Base-by-base conservation (phyloP, 768 basidiomycete species). In the Cyathus striatus region DNA sequence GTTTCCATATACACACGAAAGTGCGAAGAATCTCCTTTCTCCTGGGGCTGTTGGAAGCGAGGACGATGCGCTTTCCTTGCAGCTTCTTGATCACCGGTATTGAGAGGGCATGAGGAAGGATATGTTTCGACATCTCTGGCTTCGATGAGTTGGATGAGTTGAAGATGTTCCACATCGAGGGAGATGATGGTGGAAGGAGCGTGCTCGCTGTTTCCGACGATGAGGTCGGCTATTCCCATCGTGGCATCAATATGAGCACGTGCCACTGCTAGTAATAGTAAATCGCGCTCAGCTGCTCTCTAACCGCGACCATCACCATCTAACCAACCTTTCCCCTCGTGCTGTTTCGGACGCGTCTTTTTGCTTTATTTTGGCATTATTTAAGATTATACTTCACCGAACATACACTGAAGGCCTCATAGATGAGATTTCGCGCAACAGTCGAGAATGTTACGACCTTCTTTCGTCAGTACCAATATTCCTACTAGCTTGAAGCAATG, bases 21-120 rank as follows among this genome's bases (percentile, higher is more conserved):
- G 75, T 83, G 42, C 70, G 73, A 17, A 97, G 75, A 46, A 95
- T 90, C 42, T 92, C 90, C 55, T 77, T 81, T 54, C 93, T 72
- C 50, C 93, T 74, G 1, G 91, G 89, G 52, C 90, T 93, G 44
- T 79, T 82, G 4, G 92, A 95, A 1, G 93, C 93, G 1, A 97
- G 72, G 2, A 96, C 66, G 37, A 97, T 76, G 3, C 88, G 74
- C 57, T 91, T 93, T 17, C 78, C 81, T 27, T 69, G 57, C 1
- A 96, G 74, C 57, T 83, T 88, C 52, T 82, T 69, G 34, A 83
- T 66, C 0, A 69, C 70, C 9, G 82, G 83, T 1, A 78, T 70
- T 26, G 70, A 61, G 10, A 90, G 71, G 1, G 87, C 87, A 54
- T 81, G 71, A 1, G 80, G 61, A 6, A 86, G 77, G 38, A 90